Conservation (phyloP, 176 grass and related monocot species). For the Musa acuminata region DNA sequence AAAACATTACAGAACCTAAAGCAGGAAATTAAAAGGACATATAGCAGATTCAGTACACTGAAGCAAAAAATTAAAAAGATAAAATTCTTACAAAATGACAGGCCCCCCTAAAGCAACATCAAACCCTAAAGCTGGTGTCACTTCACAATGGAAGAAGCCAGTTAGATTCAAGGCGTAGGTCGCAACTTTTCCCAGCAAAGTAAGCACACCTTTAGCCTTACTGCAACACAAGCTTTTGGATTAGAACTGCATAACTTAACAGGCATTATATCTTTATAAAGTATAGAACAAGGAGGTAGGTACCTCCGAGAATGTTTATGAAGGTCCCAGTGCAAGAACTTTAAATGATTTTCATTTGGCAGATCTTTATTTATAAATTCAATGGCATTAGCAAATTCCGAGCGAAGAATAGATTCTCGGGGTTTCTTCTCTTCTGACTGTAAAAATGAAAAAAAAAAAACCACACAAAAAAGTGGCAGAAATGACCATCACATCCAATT, state of each 20-base stretch:
- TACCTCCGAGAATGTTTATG: constrained; percentile 74
- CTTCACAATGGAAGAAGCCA: constrained; percentile 67
- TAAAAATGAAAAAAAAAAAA: not conserved
- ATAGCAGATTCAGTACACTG: not conserved
- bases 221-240: constrained; percentile 18
- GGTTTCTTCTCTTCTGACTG: constrained; percentile 65
- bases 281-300: not conserved
- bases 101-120: constrained; percentile 43
- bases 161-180: constrained; percentile 57
- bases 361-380: constrained; percentile 51
- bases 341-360: constrained; percentile 50
- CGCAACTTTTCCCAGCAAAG: constrained; percentile 63
- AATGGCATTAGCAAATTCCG: constrained; percentile 72
- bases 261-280: too few relatives aligned
- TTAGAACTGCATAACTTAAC: not conserved
- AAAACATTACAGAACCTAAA: not conserved
- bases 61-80: not conserved
- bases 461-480: constrained; percentile 4
- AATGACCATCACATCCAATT: not conserved
- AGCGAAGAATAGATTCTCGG: constrained; percentile 75
- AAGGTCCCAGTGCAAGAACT: constrained; percentile 93
- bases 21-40: not conserved
- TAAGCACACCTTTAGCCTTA: constrained; percentile 71
- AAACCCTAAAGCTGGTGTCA: constrained; percentile 29
- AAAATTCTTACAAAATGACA: constrained; percentile 37